Base-by-base conservation (phyloP, 2,329 filamentous ascomycete genomes). In the Phialemoniopsis sp. region DNA sequence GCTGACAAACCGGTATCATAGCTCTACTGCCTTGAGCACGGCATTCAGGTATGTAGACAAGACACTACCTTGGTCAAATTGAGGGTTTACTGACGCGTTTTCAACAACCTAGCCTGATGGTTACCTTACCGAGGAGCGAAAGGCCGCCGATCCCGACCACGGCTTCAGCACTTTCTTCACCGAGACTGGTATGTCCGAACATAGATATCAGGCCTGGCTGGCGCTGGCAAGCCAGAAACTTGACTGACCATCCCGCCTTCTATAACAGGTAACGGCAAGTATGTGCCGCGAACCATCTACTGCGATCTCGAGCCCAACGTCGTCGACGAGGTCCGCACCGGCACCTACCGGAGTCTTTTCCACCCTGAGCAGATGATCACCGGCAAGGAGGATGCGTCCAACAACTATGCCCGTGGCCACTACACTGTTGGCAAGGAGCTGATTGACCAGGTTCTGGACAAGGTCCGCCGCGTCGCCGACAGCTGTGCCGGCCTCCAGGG, bases 161-260 rank as follows among this genome's bases (percentile, higher is more conserved):
- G 93, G 93, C 53, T 98, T 98, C 82, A 96, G 90, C 79, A 98
- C 93, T 60, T 98, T 98, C 82, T 98, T 98, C 81, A 96, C 91
- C 55, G 93, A 98, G 80, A 97, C 93, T 62, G 91, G 93, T 97
- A 87, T 46, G 58, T 43, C 35, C 10, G 21, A 26, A 26, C 35
- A 38, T n/a, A 29, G 30, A 16, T 14, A 26, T 12, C 15, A 7
- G 33, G 26, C 17, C 30, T 32, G 21, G 21, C 21, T 26, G 10
- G 6, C 10, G 10, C 21, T 26, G 21, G 21, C 6, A 26, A 26
- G 6, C 6, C 21, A 26, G 6, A 26, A 26, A 26, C 29, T 36
- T 50, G 43, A 59, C 42, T 43, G n/a, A 17, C n/a, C 30, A 13
- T 32, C 30, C n/a, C 8, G 6, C 6, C 6, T 32, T 32, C n/a